Evolutionary conservation across 176 grass and related monocot species (phyloP), one percentile per base, ranked within the genome.

Genomic region (Areca catechu): DNA sequence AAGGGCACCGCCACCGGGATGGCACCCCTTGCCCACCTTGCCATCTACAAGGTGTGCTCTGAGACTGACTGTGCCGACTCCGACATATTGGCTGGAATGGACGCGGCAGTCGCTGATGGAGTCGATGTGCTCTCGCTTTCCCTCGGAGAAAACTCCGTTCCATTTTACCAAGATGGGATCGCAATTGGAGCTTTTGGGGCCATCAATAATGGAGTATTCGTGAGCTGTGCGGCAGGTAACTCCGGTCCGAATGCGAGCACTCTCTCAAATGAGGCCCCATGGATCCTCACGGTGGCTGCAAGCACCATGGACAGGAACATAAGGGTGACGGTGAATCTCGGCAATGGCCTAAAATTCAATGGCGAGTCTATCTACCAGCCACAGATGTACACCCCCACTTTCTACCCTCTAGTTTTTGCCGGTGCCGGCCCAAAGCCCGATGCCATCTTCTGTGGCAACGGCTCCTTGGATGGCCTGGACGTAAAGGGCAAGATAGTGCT

Each of bases 71-170:
- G 90, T 53, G 56, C 49, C 29, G 52, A 67, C 27, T 53, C 77
- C 14, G 90, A 95, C 64, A 80, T 89, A 22, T 69, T 89, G n/a
- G 80, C 82, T 1, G 90, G 61, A 24, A 80, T 95, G 15, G 85
- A 95, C 30, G 79, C 84, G 29, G 90, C 90, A 19, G 63, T 95
- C 9, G 68, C 73, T 0, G 90, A 95, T 16, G 85, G 90, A 56
- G 79, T 79, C 7, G 90, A 95, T 62, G 82, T 89, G 66, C 79
- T 95, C 51, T 95, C 90, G 3, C 22, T 95, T 21, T 95, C 90
- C 20, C 29, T 95, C 25, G 82, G 85, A n/a, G 77, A 66, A 20
- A 57, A 72, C 55, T 19, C 14, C 23, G 58, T 79, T 14, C 61
- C 57, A 0, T 95, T 95, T 49, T 64, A 81, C 24, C 17, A 60